phyloP scores from a whole-genome alignment of 73 alveolate genomes.

The Paramecium octaurelia region DNA sequence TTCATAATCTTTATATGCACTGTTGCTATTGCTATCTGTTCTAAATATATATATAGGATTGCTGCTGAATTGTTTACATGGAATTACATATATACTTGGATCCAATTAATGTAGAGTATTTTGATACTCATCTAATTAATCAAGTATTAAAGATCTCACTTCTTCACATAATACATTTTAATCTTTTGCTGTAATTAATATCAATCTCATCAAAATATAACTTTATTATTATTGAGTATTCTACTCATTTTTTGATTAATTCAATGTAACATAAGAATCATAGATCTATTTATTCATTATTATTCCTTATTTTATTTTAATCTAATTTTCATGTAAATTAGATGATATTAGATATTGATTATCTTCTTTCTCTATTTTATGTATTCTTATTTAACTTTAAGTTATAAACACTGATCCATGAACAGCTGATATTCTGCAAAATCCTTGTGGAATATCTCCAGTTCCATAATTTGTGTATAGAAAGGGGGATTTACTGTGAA shows the following conservation, averaged over 20 bases:
- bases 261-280: neutral
- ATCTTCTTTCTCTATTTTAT: neutral
- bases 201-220: neutral
- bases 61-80: neutral
- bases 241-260: neutral
- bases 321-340: neutral
- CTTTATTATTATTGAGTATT: neutral
- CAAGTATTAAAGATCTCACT: neutral
- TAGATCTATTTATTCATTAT: neutral
- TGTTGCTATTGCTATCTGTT: neutral
- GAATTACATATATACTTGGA: neutral
- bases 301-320: neutral
- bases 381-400: neutral
- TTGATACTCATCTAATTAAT: neutral
- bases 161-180: neutral
- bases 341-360: neutral
- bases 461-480: slow-evolving; percentile 48
- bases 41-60: neutral
- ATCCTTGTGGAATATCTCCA: slow-evolving; percentile 57
- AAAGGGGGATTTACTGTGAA: slow-evolving; percentile 35
- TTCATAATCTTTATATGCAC: neutral
- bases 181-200: neutral
- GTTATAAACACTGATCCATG: slow-evolving; percentile 24
- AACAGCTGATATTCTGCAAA: slow-evolving; percentile 28
- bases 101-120: neutral